Evolutionary conservation across 1,139 yeast genomes (phyloP).

Genomic region (Pichia sp.): DNA sequence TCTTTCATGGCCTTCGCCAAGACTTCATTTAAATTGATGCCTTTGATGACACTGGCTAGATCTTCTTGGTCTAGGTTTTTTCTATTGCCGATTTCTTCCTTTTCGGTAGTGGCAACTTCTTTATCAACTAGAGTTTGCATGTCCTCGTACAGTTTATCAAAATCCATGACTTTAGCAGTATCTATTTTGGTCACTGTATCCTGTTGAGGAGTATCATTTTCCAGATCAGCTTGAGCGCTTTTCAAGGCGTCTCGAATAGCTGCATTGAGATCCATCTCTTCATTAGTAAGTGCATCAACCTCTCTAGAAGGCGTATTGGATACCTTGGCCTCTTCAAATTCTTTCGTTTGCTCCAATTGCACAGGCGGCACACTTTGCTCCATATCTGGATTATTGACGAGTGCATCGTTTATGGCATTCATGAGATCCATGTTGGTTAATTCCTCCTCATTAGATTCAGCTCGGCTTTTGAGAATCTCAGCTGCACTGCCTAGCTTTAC

Average conservation of each 20-base stretch:
- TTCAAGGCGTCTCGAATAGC: slow-evolving; percentile 17
- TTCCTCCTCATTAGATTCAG: slow-evolving; percentile 1
- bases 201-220: no score
- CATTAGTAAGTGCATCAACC: no score
- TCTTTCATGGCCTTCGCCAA: slow-evolving; percentile 14
- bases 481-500: no score
- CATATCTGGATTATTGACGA: no score
- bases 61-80: background rate
- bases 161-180: background rate
- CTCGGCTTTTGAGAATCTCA: background rate
- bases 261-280: slow-evolving; percentile 15
- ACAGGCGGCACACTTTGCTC: no score
- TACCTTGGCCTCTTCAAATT: background rate
- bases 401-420: slow-evolving; percentile 12
- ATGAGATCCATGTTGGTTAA: slow-evolving; percentile 13
- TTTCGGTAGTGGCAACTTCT: no score
- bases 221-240: slow-evolving; percentile 4
- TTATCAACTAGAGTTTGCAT: slow-evolving; percentile 7
- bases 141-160: slow-evolving; percentile 8
- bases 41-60: slow-evolving; percentile 11
- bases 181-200: background rate
- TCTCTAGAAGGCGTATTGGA: no score
- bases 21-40: slow-evolving; percentile 16
- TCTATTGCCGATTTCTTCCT: background rate
- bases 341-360: no score